Conservation (phyloP, 805 yeast species). For the Danielia reshetovae region DNA sequence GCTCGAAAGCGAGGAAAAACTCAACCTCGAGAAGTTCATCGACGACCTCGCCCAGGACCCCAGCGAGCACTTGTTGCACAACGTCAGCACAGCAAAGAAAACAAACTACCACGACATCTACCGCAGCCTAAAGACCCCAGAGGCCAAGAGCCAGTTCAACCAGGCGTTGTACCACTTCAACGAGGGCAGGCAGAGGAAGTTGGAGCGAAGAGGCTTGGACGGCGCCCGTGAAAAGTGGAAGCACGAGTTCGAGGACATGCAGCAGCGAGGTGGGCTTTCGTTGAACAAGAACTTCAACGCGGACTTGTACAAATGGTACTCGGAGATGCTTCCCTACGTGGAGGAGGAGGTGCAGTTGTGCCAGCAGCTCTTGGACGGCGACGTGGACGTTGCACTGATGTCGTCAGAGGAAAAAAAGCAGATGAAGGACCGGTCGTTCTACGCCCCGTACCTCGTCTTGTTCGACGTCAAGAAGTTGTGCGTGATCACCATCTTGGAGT, state of each 20-base stretch:
- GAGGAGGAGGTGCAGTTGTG: slow-evolving; percentile 62
- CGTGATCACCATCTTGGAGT: slow-evolving; percentile 78
- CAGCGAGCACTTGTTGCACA: slow-evolving; percentile 24
- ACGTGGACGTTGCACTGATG: slow-evolving; percentile 2
- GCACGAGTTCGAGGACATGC: slow-evolving; percentile 67
- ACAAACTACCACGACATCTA: slow-evolving; percentile 69
- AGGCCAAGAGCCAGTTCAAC: slow-evolving; percentile 52
- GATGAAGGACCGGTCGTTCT: slow-evolving; percentile 46
- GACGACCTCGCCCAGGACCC: slow-evolving; percentile 26
- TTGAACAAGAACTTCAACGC: slow-evolving; percentile 62
- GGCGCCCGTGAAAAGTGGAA: slow-evolving; percentile 90
- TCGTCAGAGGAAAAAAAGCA: slow-evolving; percentile 16
- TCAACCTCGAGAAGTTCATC: slow-evolving; percentile 25
- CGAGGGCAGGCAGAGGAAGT: slow-evolving; percentile 65
- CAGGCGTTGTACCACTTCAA: slow-evolving; percentile 65
- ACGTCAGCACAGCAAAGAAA: slow-evolving; percentile 32
- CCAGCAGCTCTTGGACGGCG: slow-evolving; percentile 35
- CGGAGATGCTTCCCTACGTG: slow-evolving; percentile 65
- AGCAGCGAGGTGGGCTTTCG: slow-evolving; percentile 52
- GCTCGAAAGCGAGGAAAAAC: slow-evolving; percentile 18
- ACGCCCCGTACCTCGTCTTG: slow-evolving; percentile 75
- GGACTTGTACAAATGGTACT: slow-evolving; percentile 81
- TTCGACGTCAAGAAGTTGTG: slow-evolving; percentile 77
- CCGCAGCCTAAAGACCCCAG: slow-evolving; percentile 43
- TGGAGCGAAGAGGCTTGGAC: slow-evolving; percentile 77